Evolutionary conservation across 208 protist species (phyloP).

Genomic region (Leishmania tropica): DNA sequence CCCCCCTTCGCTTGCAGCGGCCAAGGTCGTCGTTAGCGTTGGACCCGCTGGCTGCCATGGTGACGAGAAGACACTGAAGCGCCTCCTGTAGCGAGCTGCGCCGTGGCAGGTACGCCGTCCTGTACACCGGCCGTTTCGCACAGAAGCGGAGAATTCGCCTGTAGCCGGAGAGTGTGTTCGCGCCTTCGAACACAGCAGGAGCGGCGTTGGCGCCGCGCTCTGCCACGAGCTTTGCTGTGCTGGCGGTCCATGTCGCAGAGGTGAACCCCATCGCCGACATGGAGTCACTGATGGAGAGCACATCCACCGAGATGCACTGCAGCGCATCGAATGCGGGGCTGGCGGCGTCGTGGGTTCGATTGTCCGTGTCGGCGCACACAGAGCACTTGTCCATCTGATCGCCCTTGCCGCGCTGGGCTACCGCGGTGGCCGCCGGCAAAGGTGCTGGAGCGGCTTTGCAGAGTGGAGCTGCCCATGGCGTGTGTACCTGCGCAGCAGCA

Average conservation of each 20-base stretch:
- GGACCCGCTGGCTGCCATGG: not conserved
- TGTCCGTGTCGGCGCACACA: not conserved
- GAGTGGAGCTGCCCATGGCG: conserved; percentile 22
- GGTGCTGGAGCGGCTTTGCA: not conserved
- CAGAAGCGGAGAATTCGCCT: conserved; percentile 20
- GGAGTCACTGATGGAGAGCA: conserved; percentile 19
- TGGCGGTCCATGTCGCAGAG: conserved; percentile 13
- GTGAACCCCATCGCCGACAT: conserved; percentile 6
- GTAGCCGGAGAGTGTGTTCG: conserved; percentile 17
- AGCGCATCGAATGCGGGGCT: not conserved
- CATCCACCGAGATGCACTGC: not conserved
- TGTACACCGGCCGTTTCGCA: conserved; percentile 8
- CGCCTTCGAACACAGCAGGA: conserved; percentile 7
- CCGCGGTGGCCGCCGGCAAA: not conserved
- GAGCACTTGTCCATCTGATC: not conserved
- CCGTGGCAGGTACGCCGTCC: not conserved
- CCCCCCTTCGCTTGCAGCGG: not conserved
- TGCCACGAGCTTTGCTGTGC: conserved; percentile 3
- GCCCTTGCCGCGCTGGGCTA: not conserved
- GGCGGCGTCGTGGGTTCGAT: not conserved
- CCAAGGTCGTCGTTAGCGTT: not conserved
- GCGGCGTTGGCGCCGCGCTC: not conserved
- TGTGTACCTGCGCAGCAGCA: conserved; percentile 15
- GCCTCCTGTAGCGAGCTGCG: not conserved
- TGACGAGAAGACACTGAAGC: not conserved